Conservation (phyloP, 441 rosid species). For the Raphanus hybrid region DNA sequence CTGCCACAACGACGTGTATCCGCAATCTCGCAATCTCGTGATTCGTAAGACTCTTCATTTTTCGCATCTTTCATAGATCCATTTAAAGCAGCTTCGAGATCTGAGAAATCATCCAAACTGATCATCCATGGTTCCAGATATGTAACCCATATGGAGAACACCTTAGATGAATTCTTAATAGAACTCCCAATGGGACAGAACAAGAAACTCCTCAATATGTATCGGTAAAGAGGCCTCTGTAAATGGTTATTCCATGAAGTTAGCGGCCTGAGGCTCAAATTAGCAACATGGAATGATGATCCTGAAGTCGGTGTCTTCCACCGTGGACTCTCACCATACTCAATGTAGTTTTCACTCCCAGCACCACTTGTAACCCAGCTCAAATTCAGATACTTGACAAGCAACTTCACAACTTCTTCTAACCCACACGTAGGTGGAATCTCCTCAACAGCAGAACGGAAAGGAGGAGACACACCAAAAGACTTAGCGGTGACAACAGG, state of each 20-base stretch:
- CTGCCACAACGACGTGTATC: constrained; percentile 70
- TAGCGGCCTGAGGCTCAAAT: constrained; percentile 49
- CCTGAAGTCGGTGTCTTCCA: constrained; percentile 57
- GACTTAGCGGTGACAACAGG: constrained; percentile 60
- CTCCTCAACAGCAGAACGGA: constrained; percentile 60
- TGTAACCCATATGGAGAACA: constrained; percentile 76
- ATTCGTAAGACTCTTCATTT: constrained; percentile 44
- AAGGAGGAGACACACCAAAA: constrained; percentile 56
- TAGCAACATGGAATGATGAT: constrained; percentile 45
- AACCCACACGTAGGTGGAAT: constrained; percentile 73
- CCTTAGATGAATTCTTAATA: constrained; percentile 77
- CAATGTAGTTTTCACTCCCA: constrained; percentile 43
- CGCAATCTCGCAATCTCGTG: constrained; percentile 46
- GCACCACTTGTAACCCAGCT: constrained; percentile 49
- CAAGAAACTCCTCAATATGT: constrained; percentile 75
- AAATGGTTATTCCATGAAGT: constrained; percentile 72
- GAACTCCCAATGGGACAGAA: constrained; percentile 75
- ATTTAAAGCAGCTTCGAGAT: constrained; percentile 57
- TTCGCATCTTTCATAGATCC: constrained; percentile 50
- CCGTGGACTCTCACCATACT: constrained; percentile 48
- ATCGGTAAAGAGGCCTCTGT: constrained; percentile 83
- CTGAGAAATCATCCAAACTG: constrained; percentile 62
- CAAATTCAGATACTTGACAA: constrained; percentile 82
- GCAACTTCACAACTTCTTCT: constrained; percentile 78
- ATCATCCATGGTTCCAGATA: constrained; percentile 85